Base-by-base conservation (phyloP, 495 filamentous ascomycete genomes). In the Xylaria curta region DNA sequence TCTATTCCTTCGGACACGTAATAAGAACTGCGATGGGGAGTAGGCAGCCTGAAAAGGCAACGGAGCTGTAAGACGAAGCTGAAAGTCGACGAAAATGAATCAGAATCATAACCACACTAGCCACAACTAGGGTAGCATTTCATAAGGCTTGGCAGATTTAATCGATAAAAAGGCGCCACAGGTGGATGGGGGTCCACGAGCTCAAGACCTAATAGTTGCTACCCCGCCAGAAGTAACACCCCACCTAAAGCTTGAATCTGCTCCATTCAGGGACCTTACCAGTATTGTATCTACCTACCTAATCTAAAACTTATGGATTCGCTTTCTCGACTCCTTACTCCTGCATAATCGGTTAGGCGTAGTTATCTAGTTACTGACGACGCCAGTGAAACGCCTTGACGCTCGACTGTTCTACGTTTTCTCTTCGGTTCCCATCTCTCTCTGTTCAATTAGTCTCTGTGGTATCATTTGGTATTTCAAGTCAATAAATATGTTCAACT, bases 401-500 rank as follows among this genome's bases (percentile, higher is more conserved):
- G 6, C 51, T 47, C 24, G 13, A 58, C 21, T 51, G n/a, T 63
- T 61, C 40, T n/a, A 70, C 36, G 21, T 21, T 63, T 44, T 28
- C 38, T 33, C 38, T 36, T 15, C 6, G 9, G 36, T 2, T 2
- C n/a, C 10, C 73, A 42, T 26, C 28, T 42, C 66, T 67, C 28
- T 51, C 42, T 42, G 31, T n/a, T 51, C 19, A 6, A 28, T 26
- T 0, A 44, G n/a, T 13, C 10, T 70, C 19, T 36, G 33, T 54
- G 31, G 44, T 17, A 33, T 31, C 33, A 36, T 31, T 56, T 21
- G 26, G 33, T 15, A 61, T 21, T 28, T 15, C 31, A 70, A n/a
- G 44, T 44, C 10, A 49, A 17, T 12, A 36, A 71, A 17, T 28
- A 85, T 85, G 83, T 85, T 85, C 78, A 85, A 85, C 78, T 85